Evolutionary conservation across 2,329 filamentous ascomycete species (phyloP).

Genomic region (Camillea tinctor): DNA sequence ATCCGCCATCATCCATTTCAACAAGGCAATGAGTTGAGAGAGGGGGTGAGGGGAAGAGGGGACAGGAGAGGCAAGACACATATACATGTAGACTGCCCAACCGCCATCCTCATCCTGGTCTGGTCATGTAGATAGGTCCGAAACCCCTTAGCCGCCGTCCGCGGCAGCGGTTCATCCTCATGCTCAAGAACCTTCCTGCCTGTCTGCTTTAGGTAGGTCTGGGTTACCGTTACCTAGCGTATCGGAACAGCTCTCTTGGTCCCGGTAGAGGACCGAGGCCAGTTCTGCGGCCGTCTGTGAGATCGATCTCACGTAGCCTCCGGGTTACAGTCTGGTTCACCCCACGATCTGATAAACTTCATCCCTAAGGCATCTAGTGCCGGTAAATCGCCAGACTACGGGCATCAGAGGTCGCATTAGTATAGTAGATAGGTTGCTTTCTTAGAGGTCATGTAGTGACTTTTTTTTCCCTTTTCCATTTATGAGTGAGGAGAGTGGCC

Average conservation of each 20-base stretch:
- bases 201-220: too few species aligned
- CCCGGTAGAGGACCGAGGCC: slow-evolving; percentile 14
- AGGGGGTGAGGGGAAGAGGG: too few species aligned
- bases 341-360: slow-evolving; percentile 7
- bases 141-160: slow-evolving; percentile 19
- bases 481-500: slow-evolving; percentile 30
- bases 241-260: neutral
- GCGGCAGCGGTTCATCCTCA: slow-evolving; percentile 5
- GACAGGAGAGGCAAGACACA: too few species aligned
- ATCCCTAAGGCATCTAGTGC: neutral
- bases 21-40: too few species aligned
- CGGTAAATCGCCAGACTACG: neutral
- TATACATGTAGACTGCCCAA: too few species aligned
- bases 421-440: neutral
- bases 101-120: too few species aligned
- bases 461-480: slow-evolving; percentile 9
- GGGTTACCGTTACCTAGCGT: neutral
- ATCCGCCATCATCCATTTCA: too few species aligned
- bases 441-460: neutral
- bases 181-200: neutral
- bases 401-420: neutral
- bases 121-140: slow-evolving; percentile 11
- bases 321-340: slow-evolving; percentile 1
- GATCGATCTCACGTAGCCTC: slow-evolving; percentile 11
- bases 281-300: slow-evolving; percentile 26